Evolutionary conservation across 1,284 basidiomycete species (phyloP), one percentile per base, ranked within the genome.

Genomic region (Rhodotorula sp.): DNA sequence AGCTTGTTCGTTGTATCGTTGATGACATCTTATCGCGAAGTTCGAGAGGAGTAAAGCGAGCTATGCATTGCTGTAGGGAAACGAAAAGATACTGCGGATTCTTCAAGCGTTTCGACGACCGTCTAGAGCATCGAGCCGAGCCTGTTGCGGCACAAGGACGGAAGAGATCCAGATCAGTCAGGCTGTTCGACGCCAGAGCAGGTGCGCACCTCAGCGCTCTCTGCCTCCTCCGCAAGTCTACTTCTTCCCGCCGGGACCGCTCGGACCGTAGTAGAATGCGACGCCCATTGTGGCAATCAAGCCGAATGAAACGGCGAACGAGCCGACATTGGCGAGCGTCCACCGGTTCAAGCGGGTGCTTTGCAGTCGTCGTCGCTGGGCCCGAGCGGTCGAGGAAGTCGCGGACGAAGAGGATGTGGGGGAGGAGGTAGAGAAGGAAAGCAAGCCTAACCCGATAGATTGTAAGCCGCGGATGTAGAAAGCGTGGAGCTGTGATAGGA

Each of bases 401-500:
- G 64, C 4, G 48, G 53, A 13, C 4, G 59, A 48, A 56, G 52
- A 46, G 31, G 59, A 62, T 10, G 66, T 20, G 22, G 62, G 28
- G 24, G 65, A 34, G 24, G 72, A 59, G 60, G 61, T 54, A n/a
- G 67, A 53, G 37, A 52, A 47, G 59, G 68, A 60, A 31, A 57
- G 59, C 22, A 69, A 62, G 65, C 69, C 74, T 67, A 68, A 76
- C 74, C 76, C 76, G 57, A 77, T 76, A 28, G 69, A 62, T 62
- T 76, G 74, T 34, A 77, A 58, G 9, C 68, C 75, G 11, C 70
- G 66, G 60, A 77, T 72, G 68, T 77, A 77, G 69, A 70, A 77
- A 30, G 67, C 68, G 37, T 74, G 69, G 24, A 72, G 67, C 60
- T 68, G 46, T 22, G 20, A 2, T 37, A 28, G 51, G 24, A n/a